phyloP scores from a whole-genome alignment of 2,329 filamentous ascomycete genomes.

The Penicillium psychrosexuale region DNA sequence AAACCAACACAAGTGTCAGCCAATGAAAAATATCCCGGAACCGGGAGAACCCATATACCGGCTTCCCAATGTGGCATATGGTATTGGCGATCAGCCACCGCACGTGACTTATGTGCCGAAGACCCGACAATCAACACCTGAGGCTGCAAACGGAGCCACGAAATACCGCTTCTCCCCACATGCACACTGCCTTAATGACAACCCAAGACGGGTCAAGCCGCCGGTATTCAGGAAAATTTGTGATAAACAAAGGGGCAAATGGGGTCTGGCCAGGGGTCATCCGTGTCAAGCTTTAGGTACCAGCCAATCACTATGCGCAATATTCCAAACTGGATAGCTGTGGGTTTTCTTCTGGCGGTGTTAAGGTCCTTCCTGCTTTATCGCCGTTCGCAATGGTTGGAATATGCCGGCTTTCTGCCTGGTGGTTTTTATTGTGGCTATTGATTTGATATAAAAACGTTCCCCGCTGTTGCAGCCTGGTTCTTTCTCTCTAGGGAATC shows the following conservation, averaged over 20 bases:
- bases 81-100: neutral
- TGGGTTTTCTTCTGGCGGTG: neutral
- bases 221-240: neutral
- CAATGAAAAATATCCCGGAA: neutral
- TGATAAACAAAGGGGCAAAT: neutral
- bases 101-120: constrained; percentile 6
- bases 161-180: neutral
- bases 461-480: neutral
- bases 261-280: neutral
- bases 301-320: neutral
- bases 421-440: neutral
- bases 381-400: neutral
- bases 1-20: neutral
- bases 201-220: constrained; percentile 1
- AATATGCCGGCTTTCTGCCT: neutral
- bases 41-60: neutral
- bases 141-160: neutral
- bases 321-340: neutral
- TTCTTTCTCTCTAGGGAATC: neutral
- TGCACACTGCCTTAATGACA: neutral
- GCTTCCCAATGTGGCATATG: neutral
- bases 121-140: neutral
- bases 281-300: neutral
- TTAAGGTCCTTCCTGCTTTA: constrained; percentile 1
- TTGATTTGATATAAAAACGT: neutral